phyloP scores from a whole-genome alignment of 2,329 filamentous ascomycete species.

The Fusarium kyushuense region DNA sequence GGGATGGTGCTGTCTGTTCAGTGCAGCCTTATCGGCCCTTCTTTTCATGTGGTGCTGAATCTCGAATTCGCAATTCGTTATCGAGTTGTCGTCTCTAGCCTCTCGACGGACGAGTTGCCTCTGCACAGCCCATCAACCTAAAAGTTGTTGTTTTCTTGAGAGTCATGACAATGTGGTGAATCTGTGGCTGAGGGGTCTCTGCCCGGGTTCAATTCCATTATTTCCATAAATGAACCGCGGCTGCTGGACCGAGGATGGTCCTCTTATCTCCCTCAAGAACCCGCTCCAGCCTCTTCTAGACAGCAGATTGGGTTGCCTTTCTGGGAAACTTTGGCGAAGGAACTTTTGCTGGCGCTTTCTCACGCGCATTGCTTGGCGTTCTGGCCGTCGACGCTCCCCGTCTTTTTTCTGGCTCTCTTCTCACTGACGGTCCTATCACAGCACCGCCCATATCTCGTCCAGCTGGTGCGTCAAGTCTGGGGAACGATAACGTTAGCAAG shows the following conservation, averaged over 20 bases:
- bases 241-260: conserved; percentile 33
- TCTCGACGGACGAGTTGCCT: conserved; percentile 18
- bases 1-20: conserved; percentile 40
- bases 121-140: conserved; percentile 23
- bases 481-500: conserved; percentile 52
- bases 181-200: conserved; percentile 24
- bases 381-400: conserved; percentile 41
- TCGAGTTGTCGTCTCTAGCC: conserved; percentile 12
- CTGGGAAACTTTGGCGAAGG: conserved; percentile 54
- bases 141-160: background rate
- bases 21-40: conserved; percentile 46
- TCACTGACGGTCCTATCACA: conserved; percentile 48
- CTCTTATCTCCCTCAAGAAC: conserved; percentile 48
- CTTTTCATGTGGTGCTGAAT: conserved; percentile 35
- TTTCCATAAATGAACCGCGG: conserved; percentile 18
- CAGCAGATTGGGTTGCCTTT: conserved; percentile 53
- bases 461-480: conserved; percentile 49
- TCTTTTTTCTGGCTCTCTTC: conserved; percentile 38
- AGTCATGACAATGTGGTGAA: conserved; percentile 8
- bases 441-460: conserved; percentile 46
- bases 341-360: conserved; percentile 57
- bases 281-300: conserved; percentile 45
- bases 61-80: conserved; percentile 28
- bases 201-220: conserved; percentile 20
- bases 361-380: conserved; percentile 53